Percentiles rank a stretch among this genome's conserved stretches.
phyloP scores from a whole-genome alignment of 2,329 filamentous ascomycete species.

The Penicillium aurantiogriseum region DNA sequence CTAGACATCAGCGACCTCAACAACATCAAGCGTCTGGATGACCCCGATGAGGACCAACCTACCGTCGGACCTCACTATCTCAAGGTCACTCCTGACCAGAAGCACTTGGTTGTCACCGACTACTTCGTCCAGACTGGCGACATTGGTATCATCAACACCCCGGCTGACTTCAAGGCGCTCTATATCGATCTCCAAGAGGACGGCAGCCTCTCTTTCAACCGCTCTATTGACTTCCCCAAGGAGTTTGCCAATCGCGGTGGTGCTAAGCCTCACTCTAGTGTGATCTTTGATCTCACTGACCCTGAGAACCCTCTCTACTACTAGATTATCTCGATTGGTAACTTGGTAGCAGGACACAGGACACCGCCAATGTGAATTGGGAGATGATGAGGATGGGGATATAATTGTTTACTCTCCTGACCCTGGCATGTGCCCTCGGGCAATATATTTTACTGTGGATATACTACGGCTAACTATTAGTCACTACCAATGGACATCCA shows the following conservation, averaged over 20 bases:
- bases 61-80: slow-evolving; percentile 63
- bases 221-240: slow-evolving; percentile 56
- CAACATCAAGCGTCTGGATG: slow-evolving; percentile 60
- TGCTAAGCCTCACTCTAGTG: slow-evolving; percentile 56
- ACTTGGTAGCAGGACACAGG: no score
- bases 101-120: slow-evolving; percentile 63
- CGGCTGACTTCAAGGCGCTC: slow-evolving; percentile 61
- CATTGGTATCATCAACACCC: slow-evolving; percentile 61
- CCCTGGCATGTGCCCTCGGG: not conserved
- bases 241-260: slow-evolving; percentile 57
- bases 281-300: slow-evolving; percentile 58
- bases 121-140: slow-evolving; percentile 65
- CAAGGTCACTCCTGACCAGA: slow-evolving; percentile 64
- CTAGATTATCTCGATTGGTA: slow-evolving; percentile 2
- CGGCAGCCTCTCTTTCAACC: slow-evolving; percentile 59
- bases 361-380: not conserved
- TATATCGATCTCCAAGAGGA: slow-evolving; percentile 60
- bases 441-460: not conserved
- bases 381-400: not conserved
- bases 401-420: not conserved
- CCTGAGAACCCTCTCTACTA: slow-evolving; percentile 48
- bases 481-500: not conserved
- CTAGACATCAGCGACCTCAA: slow-evolving; percentile 62
- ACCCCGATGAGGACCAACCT: slow-evolving; percentile 58
- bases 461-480: not conserved